Conservation (phyloP, 108 stramenopile species). For the Discostella pseudostelligera region DNA sequence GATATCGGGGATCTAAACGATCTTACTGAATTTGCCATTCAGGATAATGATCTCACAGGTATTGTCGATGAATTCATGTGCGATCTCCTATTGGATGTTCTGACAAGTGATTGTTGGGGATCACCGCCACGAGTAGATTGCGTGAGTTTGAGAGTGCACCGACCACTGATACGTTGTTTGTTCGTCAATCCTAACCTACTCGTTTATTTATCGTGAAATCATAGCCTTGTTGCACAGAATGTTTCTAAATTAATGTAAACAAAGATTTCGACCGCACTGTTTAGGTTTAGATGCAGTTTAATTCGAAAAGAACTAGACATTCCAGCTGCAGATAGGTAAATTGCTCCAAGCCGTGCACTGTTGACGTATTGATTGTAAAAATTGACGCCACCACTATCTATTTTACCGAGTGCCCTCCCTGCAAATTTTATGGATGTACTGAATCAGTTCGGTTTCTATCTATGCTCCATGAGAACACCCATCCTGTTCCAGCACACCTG, state of each 20-base stretch:
- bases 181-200: background rate
- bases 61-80: slow-evolving; percentile 32
- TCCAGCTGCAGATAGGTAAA: too few relatives aligned
- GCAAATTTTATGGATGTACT: slow-evolving; percentile 9
- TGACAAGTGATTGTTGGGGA: slow-evolving; percentile 47
- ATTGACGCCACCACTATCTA: background rate
- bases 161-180: background rate
- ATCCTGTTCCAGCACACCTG: slow-evolving; percentile 43
- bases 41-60: slow-evolving; percentile 33
- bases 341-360: too few relatives aligned
- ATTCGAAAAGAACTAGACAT: too few relatives aligned
- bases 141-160: slow-evolving; percentile 1
- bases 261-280: background rate
- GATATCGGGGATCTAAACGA: slow-evolving; percentile 25
- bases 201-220: background rate
- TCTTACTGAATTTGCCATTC: slow-evolving; percentile 31
- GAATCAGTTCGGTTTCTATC: slow-evolving; percentile 17
- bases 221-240: slow-evolving; percentile 36
- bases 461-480: slow-evolving; percentile 23
- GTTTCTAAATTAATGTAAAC: slow-evolving; percentile 11
- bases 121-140: slow-evolving; percentile 37
- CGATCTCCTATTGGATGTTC: slow-evolving; percentile 29
- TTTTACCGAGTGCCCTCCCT: background rate
- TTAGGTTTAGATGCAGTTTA: too few relatives aligned
- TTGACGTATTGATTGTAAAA: background rate